Evolutionary conservation across 352 stramenopile genomes (phyloP), one percentile per base, ranked within the genome.

Genomic region (Globisporangium apiculatum): DNA sequence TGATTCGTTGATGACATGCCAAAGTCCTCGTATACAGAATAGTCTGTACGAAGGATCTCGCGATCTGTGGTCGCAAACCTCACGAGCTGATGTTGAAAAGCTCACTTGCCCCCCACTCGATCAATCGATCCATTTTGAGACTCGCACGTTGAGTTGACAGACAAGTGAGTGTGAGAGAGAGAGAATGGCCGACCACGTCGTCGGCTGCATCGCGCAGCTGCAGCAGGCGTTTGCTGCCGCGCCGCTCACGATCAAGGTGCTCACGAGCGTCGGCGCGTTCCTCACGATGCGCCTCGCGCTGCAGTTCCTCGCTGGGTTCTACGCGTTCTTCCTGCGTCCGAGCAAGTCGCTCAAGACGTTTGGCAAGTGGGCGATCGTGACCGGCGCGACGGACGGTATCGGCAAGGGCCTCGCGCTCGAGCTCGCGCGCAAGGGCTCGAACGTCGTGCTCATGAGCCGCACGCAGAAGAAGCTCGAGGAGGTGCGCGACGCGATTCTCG

Each of bases 361-460:
- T 59, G 97, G 97, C 55, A 79, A 97, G 72, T 99, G 97, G 94
- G 96, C 94, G 38, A 86, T 99, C 46, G 85, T 99, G 51, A 99
- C 97, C 46, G 97, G 97, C 54, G 97, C 96, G 43, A 99, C 86
- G n/a, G 89, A 97, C 61, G 90, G 90, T 65, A 96, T 97, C 61
- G 90, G 89, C 66, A 96, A 97, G 71, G 87, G 83, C 35, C 86
- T 94, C 31, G 87, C 86, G 51, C 79, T 99, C 62, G 91, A 98
- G 67, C 80, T 99, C 24, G 97, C 97, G 14, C 96, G 97, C 69
- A 96, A 98, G 69, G 96, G 96, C 37, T 86, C 99, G 69, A 98
- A 97, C 68, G 77, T 99, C 24, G 75, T 99, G 55, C 86, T 99
- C 53, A 98, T 99, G 70, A 98, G 89, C 56, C 90, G 97, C 64